These are phyloP conservation scores for Calonectria ilicicola DNA, from an alignment of 2,329 filamentous ascomycete genomes.

Conservation along the genomic window DNA sequence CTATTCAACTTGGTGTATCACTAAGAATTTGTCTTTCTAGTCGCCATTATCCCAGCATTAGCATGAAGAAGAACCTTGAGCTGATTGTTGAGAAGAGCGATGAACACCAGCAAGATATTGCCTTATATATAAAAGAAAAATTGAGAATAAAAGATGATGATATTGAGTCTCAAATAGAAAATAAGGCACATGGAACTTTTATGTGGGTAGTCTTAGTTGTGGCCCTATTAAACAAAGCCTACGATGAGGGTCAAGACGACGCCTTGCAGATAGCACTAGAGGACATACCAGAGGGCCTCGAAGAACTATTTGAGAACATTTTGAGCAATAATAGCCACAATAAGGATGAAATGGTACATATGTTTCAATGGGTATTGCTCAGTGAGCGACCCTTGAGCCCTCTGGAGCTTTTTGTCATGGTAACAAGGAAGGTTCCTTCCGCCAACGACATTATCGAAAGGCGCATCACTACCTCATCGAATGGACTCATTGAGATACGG, in stretches of 20 bases:
- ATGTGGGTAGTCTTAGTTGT: not conserved
- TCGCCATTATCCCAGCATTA: not conserved
- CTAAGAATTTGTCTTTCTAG: not conserved
- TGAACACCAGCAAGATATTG: not conserved
- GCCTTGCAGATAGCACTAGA: not conserved
- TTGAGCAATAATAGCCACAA: not conserved
- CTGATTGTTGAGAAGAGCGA: not conserved
- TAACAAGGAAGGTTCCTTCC: not conserved
- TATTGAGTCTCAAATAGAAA: not conserved
- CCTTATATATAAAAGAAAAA: not conserved
- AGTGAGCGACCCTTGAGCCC: not conserved
- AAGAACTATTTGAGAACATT: not conserved
- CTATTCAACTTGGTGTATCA: not conserved
- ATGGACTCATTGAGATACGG: not conserved
- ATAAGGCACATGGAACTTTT: not conserved
- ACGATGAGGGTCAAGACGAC: not conserved
- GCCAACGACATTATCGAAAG: not conserved
- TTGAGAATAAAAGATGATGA: not conserved
- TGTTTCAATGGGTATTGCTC: not conserved
- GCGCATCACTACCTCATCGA: not conserved
- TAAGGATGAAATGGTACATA: not conserved
- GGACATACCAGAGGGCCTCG: not conserved
- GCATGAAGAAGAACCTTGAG: not conserved
- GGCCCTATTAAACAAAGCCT: not conserved
- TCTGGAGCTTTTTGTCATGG: not conserved